Base-by-base conservation (phyloP, 208 protist genomes). In the Balamuthia mandrillaris region DNA sequence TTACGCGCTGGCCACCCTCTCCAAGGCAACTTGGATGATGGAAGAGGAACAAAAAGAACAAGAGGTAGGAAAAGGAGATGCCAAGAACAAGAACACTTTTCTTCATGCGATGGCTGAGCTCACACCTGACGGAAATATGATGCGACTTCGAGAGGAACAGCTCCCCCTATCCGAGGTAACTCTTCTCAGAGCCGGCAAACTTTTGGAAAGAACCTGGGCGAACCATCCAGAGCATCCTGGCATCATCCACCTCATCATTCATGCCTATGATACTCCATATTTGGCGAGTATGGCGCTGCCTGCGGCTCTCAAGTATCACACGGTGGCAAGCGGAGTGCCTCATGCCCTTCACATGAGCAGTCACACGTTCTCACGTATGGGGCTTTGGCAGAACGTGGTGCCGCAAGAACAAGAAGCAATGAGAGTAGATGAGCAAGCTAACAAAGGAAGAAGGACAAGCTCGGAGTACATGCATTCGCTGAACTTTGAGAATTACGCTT, bases 231-330 rank as follows among this genome's bases (percentile, higher is more conserved):
- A 79, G 12, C 70, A 79, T 58, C 70, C 70, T 0, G 70, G 70
- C 29, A 47, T 47, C n/a, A 21, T 79, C n/a, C 70, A 79, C 70
- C 58, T 60, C 70, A 14, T 79, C 18, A 79, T 79, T 21, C 70
- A 79, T 24, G 52, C 70, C 44, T 79, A 79, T 37, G 70, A 79
- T n/a, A 44, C 52, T n/a, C 70, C 70, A 7, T 18, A 45, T 41
- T 47, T 79, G 33, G 70, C 70, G 6, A 31, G 21, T 31, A 79
- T 45, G 45, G 70, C 70, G 0, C 45, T 79, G 3, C 70, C 70
- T 10, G 52, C 52, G n/a, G 70, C 70, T 37, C 39, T 45, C 33
- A 18, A 47, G 51, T 79, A 60, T 10, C 39, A 33, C 3, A 33
- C 49, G 1, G 63, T 41, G 9, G 70, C 70, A 7, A 29, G 33